Percentiles rank a stretch among this genome's conserved stretches.
These are phyloP conservation scores for Malus orientalis DNA, from an alignment of 306 rosid genomes.

Conservation along the genomic window DNA sequence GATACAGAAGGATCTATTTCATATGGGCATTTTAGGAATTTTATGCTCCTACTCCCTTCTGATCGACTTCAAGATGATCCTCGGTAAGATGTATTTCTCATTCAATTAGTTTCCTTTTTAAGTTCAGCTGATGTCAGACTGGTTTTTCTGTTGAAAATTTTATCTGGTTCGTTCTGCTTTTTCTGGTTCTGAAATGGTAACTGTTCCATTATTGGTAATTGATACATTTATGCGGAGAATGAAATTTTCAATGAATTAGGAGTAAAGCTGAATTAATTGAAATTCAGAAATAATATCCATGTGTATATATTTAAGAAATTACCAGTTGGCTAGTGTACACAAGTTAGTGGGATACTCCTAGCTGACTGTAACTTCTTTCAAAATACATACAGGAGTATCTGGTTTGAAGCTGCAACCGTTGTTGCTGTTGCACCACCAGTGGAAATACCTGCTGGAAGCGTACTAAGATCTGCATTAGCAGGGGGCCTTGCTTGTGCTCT, in stretches of 20 bases:
- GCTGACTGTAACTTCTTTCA: slow-evolving; percentile 19
- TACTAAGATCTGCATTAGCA: slow-evolving; percentile 94
- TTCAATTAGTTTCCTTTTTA: neutral
- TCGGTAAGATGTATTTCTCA: slow-evolving; percentile 49
- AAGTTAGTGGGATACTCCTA: slow-evolving; percentile 2
- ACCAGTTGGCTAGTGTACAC: neutral
- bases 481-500: slow-evolving; percentile 98
- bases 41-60: slow-evolving; percentile 96
- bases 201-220: neutral
- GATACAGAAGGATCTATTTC: slow-evolving; percentile 90
- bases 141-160: neutral
- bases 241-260: neutral
- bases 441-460: slow-evolving; percentile 92
- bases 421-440: slow-evolving; percentile 97
- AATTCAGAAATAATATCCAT: neutral
- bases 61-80: slow-evolving; percentile 99
- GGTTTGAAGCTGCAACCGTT: slow-evolving; percentile 99
- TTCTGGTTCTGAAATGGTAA: neutral
- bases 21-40: slow-evolving; percentile 95
- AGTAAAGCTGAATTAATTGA: neutral
- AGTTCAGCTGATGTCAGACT: neutral
- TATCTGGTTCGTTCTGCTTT: neutral
- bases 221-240: neutral
- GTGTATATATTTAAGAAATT: neutral
- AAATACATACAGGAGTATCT: slow-evolving; percentile 68